Conservation (phyloP, 352 stramenopile species). For the Pythium rishiriense region DNA sequence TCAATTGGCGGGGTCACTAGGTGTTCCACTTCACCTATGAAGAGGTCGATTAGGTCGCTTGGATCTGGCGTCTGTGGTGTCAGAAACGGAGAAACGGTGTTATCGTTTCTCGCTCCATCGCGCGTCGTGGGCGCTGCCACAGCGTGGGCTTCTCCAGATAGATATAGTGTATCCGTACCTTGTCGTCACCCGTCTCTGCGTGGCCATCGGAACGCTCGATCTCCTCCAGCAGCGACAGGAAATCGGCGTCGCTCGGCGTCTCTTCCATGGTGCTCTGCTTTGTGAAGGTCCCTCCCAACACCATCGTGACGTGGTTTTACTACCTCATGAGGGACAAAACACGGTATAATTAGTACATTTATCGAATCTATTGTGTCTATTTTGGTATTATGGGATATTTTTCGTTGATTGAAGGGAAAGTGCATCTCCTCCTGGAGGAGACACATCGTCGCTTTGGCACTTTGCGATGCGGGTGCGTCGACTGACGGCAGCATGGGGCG, state of each 20-base stretch:
- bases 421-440: too few species aligned
- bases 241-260: neutral
- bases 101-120: neutral
- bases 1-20: neutral
- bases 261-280: neutral
- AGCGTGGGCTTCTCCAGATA: neutral
- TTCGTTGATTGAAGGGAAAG: too few species aligned
- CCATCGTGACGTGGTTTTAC: too few species aligned
- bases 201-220: constrained; percentile 1
- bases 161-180: neutral
- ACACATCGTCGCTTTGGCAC: too few species aligned
- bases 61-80: neutral
- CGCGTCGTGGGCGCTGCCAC: neutral
- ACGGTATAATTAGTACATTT: too few species aligned
- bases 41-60: neutral
- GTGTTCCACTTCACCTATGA: neutral
- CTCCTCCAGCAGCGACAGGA: constrained; percentile 20
- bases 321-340: too few species aligned
- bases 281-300: too few species aligned
- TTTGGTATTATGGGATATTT: too few species aligned
- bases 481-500: too few species aligned
- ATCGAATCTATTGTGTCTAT: too few species aligned
- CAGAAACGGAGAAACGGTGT: neutral
- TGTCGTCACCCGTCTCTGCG: neutral
- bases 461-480: too few species aligned